Conservation (phyloP, 2,329 filamentous ascomycete species). For the Ceratocystis albifundus region DNA sequence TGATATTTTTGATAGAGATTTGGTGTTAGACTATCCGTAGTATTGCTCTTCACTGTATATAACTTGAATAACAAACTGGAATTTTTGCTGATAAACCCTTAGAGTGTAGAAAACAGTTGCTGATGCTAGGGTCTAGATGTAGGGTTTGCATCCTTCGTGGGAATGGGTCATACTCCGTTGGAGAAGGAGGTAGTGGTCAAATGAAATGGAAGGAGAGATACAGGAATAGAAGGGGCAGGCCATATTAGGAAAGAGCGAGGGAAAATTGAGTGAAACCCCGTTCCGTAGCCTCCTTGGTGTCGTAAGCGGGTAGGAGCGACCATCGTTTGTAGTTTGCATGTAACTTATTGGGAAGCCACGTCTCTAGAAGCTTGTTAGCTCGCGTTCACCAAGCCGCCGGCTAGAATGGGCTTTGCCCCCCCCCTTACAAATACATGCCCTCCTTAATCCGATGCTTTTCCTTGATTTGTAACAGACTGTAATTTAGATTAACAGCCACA, state of each 20-base stretch:
- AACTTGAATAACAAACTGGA: slow-evolving; percentile 7
- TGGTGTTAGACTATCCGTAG: background rate
- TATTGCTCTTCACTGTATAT: slow-evolving; percentile 5
- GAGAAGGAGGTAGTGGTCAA: background rate
- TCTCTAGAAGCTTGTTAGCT: background rate
- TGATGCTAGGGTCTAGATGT: no score
- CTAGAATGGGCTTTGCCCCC: no score
- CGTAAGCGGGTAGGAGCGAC: background rate
- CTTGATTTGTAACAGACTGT: no score
- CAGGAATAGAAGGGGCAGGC: background rate
- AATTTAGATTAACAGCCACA: no score
- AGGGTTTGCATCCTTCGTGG: no score
- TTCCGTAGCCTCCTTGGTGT: background rate
- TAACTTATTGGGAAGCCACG: slow-evolving; percentile 1
- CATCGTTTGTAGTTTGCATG: background rate
- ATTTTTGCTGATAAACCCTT: background rate
- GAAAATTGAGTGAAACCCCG: background rate
- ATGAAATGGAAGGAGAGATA: background rate
- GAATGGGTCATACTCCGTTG: no score
- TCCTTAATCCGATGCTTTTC: no score
- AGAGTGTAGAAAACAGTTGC: no score
- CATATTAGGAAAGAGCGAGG: background rate
- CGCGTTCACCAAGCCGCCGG: background rate
- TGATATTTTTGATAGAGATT: background rate
- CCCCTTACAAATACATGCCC: no score